Evolutionary conservation across 768 basidiomycete genomes (phyloP), one percentile per base, ranked within the genome.

Genomic region (Suillus paluster): DNA sequence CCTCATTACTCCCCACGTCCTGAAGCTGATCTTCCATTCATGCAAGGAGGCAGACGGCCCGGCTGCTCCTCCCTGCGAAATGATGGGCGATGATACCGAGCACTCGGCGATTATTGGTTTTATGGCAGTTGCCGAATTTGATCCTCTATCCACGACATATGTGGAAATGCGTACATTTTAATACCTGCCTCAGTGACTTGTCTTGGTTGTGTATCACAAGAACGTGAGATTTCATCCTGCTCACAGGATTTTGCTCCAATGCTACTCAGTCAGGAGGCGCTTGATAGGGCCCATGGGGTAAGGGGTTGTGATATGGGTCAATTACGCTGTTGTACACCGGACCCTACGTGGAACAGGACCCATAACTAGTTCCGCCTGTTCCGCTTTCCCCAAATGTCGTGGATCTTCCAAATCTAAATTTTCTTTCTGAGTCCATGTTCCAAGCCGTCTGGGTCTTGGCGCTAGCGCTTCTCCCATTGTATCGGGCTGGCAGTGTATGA

Each of bases 31-130:
- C 53, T 25, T 19, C 17, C 17, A 55, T 55, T 27, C 54, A 8
- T 39, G 54, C 38, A 55, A 55, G 54, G 54, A 55, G 38, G 38
- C 38, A 12, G 25, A 25, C 54, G 54, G 33, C 17, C 34, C 36
- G 34, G 53, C 21, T 23, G 3, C 34, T 38, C 53, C 30, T 50
- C 27, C 49, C 49, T 50, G 49, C 27, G 27, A 50, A 50, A 49
- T 49, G 17, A 49, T 49, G 48, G 48, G 9, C 5, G 2, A 49
- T 49, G 25, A 27, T 17, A 49, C 27, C 49, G 30, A 52, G 50
- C 11, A n/a, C 50, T 52, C 50, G 21, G 33, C 50, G 50, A 52
- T 52, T 14, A 50, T 15, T 34, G 7, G 19, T 21, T 34, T 34
- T n/a, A n/a, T 53, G 52, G 33, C 21, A 53, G 33, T 36, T 36